Evolutionary conservation across 768 basidiomycete genomes (phyloP).

Genomic region (Termitomyces sp.): DNA sequence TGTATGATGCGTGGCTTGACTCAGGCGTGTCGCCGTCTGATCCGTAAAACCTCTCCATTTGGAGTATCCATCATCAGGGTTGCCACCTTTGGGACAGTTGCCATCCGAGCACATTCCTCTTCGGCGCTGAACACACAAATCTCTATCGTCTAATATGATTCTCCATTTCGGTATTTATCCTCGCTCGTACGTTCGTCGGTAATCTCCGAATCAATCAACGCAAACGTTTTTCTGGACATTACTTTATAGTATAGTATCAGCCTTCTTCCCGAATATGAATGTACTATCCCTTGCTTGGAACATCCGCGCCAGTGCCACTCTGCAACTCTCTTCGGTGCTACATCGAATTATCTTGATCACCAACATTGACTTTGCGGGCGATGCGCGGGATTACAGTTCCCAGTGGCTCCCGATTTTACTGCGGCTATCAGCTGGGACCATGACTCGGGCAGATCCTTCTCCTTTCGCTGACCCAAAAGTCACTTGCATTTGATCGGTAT

Average conservation of each 20-base stretch:
- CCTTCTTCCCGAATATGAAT: not conserved
- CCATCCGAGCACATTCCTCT: not conserved
- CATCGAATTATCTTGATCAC: constrained; percentile 13
- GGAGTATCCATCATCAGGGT: constrained; percentile 6
- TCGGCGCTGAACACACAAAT: not conserved
- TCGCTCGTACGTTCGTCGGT: not conserved
- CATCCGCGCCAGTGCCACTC: not conserved
- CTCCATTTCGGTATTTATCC: constrained; percentile 2
- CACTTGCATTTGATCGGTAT: constrained; percentile 13
- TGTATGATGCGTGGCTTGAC: not conserved
- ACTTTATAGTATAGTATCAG: not conserved
- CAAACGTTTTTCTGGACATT: not conserved
- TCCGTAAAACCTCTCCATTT: constrained; percentile 11
- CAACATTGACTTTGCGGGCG: constrained; percentile 9
- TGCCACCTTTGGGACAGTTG: not conserved
- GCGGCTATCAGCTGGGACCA: constrained; percentile 20
- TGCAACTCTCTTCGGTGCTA: not conserved
- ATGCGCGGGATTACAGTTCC: constrained; percentile 17
- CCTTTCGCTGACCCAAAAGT: constrained; percentile 3
- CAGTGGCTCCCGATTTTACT: constrained; percentile 11
- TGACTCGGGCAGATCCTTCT: constrained; percentile 15
- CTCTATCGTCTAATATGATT: constrained; percentile 10
- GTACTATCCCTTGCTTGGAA: not conserved
- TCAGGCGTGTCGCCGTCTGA: constrained; percentile 5
- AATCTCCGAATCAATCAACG: constrained; percentile 3